Evolutionary conservation across 345 rosid species (phyloP).

Genomic region (Combretum micranthum): DNA sequence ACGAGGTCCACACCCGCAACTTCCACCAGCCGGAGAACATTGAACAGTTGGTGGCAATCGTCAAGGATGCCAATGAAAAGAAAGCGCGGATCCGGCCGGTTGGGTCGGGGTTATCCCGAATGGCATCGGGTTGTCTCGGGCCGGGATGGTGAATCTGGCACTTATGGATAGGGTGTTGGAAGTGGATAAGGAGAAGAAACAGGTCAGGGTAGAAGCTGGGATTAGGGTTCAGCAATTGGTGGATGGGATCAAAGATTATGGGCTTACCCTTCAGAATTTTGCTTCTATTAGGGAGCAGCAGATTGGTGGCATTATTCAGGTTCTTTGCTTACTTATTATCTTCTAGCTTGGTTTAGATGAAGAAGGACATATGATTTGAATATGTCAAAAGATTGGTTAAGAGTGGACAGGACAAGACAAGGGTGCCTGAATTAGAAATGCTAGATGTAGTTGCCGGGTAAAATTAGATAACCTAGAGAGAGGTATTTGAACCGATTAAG

Average conservation of each 20-base stretch:
- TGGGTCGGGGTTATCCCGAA: slow-evolving; percentile 93
- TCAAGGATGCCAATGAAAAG: slow-evolving; percentile 54
- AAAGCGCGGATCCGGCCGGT: slow-evolving; percentile 69
- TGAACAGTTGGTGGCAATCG: slow-evolving; percentile 55
- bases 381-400: background rate
- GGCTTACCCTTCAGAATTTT: slow-evolving; percentile 85
- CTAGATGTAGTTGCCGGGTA: no score
- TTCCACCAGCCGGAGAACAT: slow-evolving; percentile 82
- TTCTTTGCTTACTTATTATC: slow-evolving; percentile 8
- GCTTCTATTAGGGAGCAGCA: slow-evolving; percentile 98
- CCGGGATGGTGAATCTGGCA: slow-evolving; percentile 85
- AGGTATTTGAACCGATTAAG: no score
- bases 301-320: slow-evolving; percentile 98
- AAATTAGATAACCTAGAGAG: no score
- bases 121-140: slow-evolving; percentile 82
- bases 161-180: slow-evolving; percentile 80
- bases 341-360: background rate
- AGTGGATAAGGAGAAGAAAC: slow-evolving; percentile 79
- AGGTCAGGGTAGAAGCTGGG: slow-evolving; percentile 79
- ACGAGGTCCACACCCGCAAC: slow-evolving; percentile 89
- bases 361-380: background rate
- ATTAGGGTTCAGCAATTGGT: slow-evolving; percentile 85
- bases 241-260: slow-evolving; percentile 72
- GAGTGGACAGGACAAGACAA: background rate
- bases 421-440: no score